Evolutionary conservation across 331 rosid genomes (phyloP).

Genomic region (Stylosanthes scabra): DNA sequence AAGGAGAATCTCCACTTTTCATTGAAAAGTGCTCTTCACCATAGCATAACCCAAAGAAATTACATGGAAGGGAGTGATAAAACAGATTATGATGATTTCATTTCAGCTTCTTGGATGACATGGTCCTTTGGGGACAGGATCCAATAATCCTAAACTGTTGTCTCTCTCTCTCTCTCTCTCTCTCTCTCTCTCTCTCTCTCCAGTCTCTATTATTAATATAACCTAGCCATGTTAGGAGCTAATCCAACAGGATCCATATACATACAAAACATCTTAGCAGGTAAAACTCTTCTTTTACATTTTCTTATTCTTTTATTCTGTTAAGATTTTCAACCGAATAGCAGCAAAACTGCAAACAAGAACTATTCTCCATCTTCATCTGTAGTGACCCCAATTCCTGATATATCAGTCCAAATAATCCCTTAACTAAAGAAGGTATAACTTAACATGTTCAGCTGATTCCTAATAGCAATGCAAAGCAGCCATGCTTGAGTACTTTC

Average conservation of each 20-base stretch:
- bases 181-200: background rate
- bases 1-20: too few species aligned
- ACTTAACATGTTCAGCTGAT: constrained; percentile 18
- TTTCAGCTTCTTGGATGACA: constrained; percentile 30
- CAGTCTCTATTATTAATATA: background rate
- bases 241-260: constrained; percentile 11
- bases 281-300: background rate
- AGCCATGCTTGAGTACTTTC: constrained; percentile 8
- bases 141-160: constrained; percentile 3
- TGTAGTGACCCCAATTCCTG: constrained; percentile 10
- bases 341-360: constrained; percentile 21
- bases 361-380: background rate
- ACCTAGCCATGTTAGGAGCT: constrained; percentile 1
- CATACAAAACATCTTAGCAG: constrained; percentile 17
- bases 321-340: constrained; percentile 2
- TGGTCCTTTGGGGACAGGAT: constrained; percentile 18
- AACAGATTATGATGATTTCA: constrained; percentile 7
- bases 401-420: constrained; percentile 29
- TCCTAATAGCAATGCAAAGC: constrained; percentile 16
- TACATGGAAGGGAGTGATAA: constrained; percentile 20
- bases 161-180: constrained; percentile 1
- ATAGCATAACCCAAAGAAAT: background rate
- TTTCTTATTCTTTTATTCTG: background rate
- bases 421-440: constrained; percentile 8
- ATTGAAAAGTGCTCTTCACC: too few species aligned